A percentile compares a stretch with the other conserved stretches of the same genome.
Evolutionary conservation across 2,329 filamentous ascomycete genomes (phyloP).

Genomic region (Whalleya microplaca): DNA sequence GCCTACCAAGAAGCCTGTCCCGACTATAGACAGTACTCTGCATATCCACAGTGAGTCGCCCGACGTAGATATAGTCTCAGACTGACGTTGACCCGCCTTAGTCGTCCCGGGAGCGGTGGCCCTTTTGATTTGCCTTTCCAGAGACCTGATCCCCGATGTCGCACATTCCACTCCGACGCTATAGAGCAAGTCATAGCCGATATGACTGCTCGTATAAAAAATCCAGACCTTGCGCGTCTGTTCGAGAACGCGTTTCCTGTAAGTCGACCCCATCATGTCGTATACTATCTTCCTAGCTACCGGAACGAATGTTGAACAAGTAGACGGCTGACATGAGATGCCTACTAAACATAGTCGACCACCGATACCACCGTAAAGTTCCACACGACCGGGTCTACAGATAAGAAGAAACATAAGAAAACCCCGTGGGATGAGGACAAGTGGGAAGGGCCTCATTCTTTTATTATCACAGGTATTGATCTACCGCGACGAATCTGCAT

Average conservation of each 20-base stretch:
- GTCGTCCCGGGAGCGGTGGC: slow-evolving; percentile 78
- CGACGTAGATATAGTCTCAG: slow-evolving; percentile 7
- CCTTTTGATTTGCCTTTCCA: slow-evolving; percentile 83
- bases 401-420: slow-evolving; percentile 39
- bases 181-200: slow-evolving; percentile 89
- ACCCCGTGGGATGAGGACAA: slow-evolving; percentile 56
- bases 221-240: slow-evolving; percentile 85
- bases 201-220: slow-evolving; percentile 76
- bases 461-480: slow-evolving; percentile 76
- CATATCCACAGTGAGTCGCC: slow-evolving; percentile 58
- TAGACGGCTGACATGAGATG: slow-evolving; percentile 19
- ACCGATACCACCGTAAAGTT: slow-evolving; percentile 89
- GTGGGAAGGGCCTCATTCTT: slow-evolving; percentile 87
- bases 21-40: slow-evolving; percentile 65
- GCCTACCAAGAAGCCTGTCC: slow-evolving; percentile 57
- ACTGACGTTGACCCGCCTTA: slow-evolving; percentile 40
- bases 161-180: slow-evolving; percentile 83
- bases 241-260: slow-evolving; percentile 92
- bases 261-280: slow-evolving; percentile 27
- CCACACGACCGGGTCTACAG: slow-evolving; percentile 74
- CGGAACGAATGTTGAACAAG: slow-evolving; percentile 1
- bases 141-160: slow-evolving; percentile 77
- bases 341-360: slow-evolving; percentile 59
- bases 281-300: slow-evolving; percentile 4
- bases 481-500: neutral